phyloP scores from a whole-genome alignment of 176 grass and related monocot species.

The Tillandsia leiboldiana region DNA sequence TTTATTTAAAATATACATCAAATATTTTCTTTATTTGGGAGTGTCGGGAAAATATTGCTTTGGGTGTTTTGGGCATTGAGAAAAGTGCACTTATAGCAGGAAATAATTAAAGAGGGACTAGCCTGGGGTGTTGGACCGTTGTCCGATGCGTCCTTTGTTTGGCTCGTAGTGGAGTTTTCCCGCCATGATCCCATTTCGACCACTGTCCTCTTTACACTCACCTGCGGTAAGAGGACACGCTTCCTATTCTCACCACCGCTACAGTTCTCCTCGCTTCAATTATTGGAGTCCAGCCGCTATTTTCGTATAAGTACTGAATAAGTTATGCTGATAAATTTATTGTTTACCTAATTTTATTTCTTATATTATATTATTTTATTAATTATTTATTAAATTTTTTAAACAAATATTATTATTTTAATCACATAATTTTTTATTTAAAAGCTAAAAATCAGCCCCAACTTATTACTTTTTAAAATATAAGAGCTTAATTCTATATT shows the following conservation, averaged over 20 bases:
- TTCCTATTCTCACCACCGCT: not conserved
- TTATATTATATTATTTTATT: too few relatives aligned
- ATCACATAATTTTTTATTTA: too few relatives aligned
- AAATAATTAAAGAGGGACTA: not conserved
- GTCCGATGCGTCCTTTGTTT: slow-evolving; percentile 1
- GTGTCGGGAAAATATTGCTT: not conserved
- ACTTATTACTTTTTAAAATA: too few relatives aligned
- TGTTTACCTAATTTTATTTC: too few relatives aligned
- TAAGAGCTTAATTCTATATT: too few relatives aligned
- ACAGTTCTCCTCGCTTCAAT: not conserved
- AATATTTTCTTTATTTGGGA: not conserved
- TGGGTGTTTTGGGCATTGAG: not conserved
- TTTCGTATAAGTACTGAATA: too few relatives aligned
- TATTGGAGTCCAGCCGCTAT: too few relatives aligned
- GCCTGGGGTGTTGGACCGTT: not conserved
- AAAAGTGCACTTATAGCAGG: not conserved
- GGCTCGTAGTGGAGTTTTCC: not conserved
- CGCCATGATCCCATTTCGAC: not conserved
- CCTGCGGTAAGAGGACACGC: not conserved
- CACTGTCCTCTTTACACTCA: not conserved
- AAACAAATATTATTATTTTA: too few relatives aligned
- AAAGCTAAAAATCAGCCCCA: too few relatives aligned
- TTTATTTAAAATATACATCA: too few relatives aligned
- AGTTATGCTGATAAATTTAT: too few relatives aligned
- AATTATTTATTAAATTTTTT: too few relatives aligned